Conservation (phyloP, 257 asterid species). For the Nicotiana paniculata region DNA sequence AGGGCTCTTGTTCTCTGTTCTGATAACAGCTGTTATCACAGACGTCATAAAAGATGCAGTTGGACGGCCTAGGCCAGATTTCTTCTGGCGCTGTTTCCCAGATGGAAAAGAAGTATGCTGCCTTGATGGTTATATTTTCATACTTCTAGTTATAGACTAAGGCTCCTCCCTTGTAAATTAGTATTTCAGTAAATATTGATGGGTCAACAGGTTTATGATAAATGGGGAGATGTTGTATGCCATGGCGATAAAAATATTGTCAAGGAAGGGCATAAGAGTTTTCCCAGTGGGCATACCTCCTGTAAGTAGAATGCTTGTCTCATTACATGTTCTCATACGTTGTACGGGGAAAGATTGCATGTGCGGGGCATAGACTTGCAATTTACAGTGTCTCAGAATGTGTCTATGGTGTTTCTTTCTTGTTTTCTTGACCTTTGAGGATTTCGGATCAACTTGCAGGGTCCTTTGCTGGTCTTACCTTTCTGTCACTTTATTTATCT, state of each 20-base stretch:
- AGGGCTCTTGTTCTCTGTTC: conserved; percentile 61
- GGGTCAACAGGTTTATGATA: conserved; percentile 51
- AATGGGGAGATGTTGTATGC: conserved; percentile 71
- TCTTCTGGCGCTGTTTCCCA: conserved; percentile 95
- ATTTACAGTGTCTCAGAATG: neutral
- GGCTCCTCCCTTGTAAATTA: neutral
- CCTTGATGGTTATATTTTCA: conserved; percentile 10
- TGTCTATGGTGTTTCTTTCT: neutral
- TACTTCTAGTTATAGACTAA: neutral
- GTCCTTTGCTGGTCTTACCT: conserved; percentile 81
- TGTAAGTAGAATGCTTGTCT: conserved; percentile 39
- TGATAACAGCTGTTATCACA: conserved; percentile 64
- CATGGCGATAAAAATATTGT: conserved; percentile 46
- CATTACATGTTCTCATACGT: neutral
- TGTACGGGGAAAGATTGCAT: neutral
- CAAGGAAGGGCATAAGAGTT: conserved; percentile 71
- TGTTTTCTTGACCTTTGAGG: neutral
- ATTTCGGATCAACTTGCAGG: conserved; percentile 28
- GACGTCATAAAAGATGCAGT: conserved; percentile 69
- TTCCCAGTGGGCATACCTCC: conserved; percentile 91
- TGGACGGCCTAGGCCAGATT: conserved; percentile 94
- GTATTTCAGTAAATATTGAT: neutral
- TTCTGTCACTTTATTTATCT: conserved; percentile 61
- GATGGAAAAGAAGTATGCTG: conserved; percentile 73
- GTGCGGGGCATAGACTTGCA: neutral